Evolutionary conservation across 768 basidiomycete species (phyloP).

Genomic region (Trametes coccinea): DNA sequence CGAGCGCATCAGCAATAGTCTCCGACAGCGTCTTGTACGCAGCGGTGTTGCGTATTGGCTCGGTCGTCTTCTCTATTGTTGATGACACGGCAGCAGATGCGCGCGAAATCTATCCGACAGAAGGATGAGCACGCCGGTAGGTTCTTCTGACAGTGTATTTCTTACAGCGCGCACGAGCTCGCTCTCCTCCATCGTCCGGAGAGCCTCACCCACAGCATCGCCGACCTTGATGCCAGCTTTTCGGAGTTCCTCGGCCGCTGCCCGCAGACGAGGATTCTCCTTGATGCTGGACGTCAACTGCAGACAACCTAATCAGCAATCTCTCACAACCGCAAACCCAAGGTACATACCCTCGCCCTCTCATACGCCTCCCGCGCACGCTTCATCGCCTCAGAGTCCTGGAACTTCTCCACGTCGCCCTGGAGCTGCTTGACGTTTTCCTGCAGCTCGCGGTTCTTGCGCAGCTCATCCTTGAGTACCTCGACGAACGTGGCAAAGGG

Average conservation of each 20-base stretch:
- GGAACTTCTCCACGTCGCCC: constrained; percentile 95
- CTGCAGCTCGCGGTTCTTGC: constrained; percentile 92
- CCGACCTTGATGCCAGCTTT: constrained; percentile 89
- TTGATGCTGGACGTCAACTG: constrained; percentile 85
- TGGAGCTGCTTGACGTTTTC: constrained; percentile 97
- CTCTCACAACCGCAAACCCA: not conserved
- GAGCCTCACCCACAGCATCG: constrained; percentile 90
- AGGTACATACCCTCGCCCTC: constrained; percentile 77
- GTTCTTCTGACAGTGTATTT: not conserved
- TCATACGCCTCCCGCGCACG: constrained; percentile 90
- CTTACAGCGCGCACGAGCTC: constrained; percentile 84
- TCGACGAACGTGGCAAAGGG: constrained; percentile 97
- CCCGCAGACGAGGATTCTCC: constrained; percentile 89
- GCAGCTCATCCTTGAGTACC: constrained; percentile 86
- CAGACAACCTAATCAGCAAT: not conserved
- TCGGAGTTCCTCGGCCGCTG: constrained; percentile 90
- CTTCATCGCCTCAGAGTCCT: constrained; percentile 97
- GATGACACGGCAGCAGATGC: constrained; percentile 85
- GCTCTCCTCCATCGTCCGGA: constrained; percentile 93
- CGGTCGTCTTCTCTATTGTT: constrained; percentile 86
- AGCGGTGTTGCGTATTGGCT: constrained; percentile 94
- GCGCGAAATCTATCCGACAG: constrained; percentile 63
- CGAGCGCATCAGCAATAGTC: constrained; percentile 87
- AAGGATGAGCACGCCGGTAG: not conserved
- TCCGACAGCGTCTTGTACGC: constrained; percentile 93